These are phyloP conservation scores for Mucor ambiguus DNA, from an alignment of 371 early-diverging fungal genomes.

Conservation along the genomic window DNA sequence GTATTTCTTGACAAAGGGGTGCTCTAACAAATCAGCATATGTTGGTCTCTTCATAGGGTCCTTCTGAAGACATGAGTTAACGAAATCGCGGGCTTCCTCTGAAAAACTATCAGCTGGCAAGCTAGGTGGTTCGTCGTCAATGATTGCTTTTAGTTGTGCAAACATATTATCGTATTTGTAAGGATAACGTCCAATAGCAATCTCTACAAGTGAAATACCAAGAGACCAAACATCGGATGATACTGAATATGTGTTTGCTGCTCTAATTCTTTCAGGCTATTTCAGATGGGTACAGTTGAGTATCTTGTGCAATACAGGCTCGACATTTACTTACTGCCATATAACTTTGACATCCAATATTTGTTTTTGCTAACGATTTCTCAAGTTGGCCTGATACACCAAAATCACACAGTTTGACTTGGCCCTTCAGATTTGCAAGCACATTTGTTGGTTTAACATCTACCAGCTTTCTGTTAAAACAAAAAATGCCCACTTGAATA, in stretches of 20 bases:
- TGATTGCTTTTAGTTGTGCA: constrained; percentile 88
- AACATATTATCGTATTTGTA: constrained; percentile 76
- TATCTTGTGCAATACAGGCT: background rate
- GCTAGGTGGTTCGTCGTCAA: constrained; percentile 76
- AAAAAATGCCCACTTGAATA: background rate
- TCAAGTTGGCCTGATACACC: constrained; percentile 88
- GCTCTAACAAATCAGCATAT: constrained; percentile 71
- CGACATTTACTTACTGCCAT: constrained; percentile 74
- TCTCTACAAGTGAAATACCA: constrained; percentile 92
- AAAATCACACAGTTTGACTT: constrained; percentile 95
- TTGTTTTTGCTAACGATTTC: constrained; percentile 90
- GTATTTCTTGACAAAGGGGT: constrained; percentile 72
- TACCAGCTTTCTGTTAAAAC: constrained; percentile 13
- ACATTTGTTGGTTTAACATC: constrained; percentile 97
- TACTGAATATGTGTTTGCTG: constrained; percentile 70
- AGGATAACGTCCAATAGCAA: constrained; percentile 87
- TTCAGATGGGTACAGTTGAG: background rate
- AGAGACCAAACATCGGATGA: constrained; percentile 90
- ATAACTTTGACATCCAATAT: constrained; percentile 93
- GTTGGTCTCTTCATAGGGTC: constrained; percentile 72
- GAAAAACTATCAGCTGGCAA: constrained; percentile 70
- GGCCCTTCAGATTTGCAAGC: constrained; percentile 80
- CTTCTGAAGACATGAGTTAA: constrained; percentile 78
- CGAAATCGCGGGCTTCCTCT: constrained; percentile 75
- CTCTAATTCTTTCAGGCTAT: constrained; percentile 80